Base-by-base conservation (phyloP, 2,329 filamentous ascomycete genomes). In the Paramyrothecium sp. region DNA sequence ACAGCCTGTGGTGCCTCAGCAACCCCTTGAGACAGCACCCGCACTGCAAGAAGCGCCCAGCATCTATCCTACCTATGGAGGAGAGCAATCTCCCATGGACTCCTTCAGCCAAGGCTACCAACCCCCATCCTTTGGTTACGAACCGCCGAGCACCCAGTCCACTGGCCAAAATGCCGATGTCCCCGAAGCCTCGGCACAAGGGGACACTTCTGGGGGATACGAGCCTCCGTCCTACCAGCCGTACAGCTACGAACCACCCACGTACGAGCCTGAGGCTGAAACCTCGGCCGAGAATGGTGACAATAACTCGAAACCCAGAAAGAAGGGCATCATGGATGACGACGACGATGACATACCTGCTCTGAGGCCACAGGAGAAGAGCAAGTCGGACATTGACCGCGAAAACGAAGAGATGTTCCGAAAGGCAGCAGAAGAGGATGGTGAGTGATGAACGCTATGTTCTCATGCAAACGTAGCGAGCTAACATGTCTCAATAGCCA, bases 321-420 rank as follows among this genome's bases (percentile, higher is more conserved):
- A 90, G 76, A 92, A 90, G 71, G 86, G 84, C 21, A 87, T 92
- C 65, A 90, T 95, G 83, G 89, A 94, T 67, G 89, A 94, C 61
- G 90, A 94, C 26, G 89, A 92, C 13, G 90, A 91, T 22, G 85
- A 90, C 58, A 81, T 90, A 48, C 78, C 85, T 33, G 76, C 77
- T 7, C 61, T 76, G 48, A 78, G 71, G 47, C 2, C 76, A 78
- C 61, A 82, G 79, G 59, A 86, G 26, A 89, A 89, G 70, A 82
- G 75, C 2, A 87, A 89, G 70, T 76, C 82, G 44, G 87, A 89
- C 13, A 88, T 86, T 66, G 91, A 96, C 66, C 83, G 85, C 22
- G 89, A 92, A 71, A 92, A 93, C 51, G 89, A 92, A 57, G 93
- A 96, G 66, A 87, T 92, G 71, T 91, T 97, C 79, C 85, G 87